Base-by-base conservation (phyloP, 2,329 filamentous ascomycete genomes). In the Ophiostoma novo-ulmi region DNA sequence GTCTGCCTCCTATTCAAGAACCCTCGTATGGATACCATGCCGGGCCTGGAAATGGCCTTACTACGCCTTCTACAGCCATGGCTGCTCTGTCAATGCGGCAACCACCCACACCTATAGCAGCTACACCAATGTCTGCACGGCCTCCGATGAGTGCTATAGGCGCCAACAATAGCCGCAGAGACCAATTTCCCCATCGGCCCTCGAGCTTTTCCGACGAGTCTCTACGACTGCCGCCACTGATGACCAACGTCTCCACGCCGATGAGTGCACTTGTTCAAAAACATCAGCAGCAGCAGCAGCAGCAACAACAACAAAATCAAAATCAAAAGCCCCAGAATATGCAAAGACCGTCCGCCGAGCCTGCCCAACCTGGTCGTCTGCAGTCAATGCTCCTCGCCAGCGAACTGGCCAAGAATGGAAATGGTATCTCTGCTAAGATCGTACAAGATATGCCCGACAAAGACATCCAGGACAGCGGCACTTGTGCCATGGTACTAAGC, bases 401-500 rank as follows among this genome's bases (percentile, higher is more conserved):
- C 5, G 63, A 6, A 8, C 36, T 41, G 36, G 63, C 35, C 63
- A 38, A 22, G 20, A 41, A 65, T 2, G 36, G 36, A 2, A 63
- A 20, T 3, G 31, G 10, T 11, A 13, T n/a, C 14, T 48, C 44
- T 17, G 22, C 58, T 7, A 63, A 66, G 11, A 35, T n/a, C 6
- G 11, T 22, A 3, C 36, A 41, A 17, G 11, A 20, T 35, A 6
- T 36, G 8, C n/a, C 36, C 13, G 72, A 73, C 70, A 70, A 38
- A 13, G 77, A 79, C 55, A 75, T 73, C 69, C 77, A 80, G 80
- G 74, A 83, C 76, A 77, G 77, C 72, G 85, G 82, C 67, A 80
- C 91, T 31, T 88, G 91, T 75, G 87, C 89, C 8, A 89, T 91
- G 81, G 87, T 94, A 72, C 92, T 91, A 88, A 87, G 84, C 36